Evolutionary conservation across 352 stramenopile species (phyloP), one percentile per base, ranked within the genome.

Genomic region (Aphanomyces stellatus): DNA sequence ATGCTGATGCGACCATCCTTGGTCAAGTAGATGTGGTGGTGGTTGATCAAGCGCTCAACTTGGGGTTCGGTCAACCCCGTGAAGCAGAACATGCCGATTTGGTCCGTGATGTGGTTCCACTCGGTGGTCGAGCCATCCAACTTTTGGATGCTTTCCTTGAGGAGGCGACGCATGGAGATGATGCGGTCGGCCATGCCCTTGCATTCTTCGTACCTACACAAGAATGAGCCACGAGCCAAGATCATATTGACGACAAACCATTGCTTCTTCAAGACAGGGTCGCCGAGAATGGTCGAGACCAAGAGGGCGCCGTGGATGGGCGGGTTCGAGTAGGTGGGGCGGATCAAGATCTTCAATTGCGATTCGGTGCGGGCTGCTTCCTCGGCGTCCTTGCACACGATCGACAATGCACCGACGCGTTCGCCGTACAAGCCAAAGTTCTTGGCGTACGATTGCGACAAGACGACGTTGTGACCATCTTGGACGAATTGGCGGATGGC

Each of bases 391-490:
- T 79, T 77, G 27, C 88, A 96, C 57, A 99, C 97, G 30, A 99
- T 85, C 35, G 88, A 98, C 53, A 99, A 81, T 30, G 96, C 91
- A 51, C 98, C 98, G 27, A 99, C 90, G 72, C 98, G 84, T 76
- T 99, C 95, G 61, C 98, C 98, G 81, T 99, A 99, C 11, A 99
- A 88, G 65, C 98, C 98, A 77, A 99, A 99, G 91, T 99, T 99
- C 85, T 99, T 99, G 43, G 96, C 97, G 79, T 99, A 99, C 72
- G 90, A 98, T 86, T 99, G 97, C 37, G 93, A 93, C 57, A 99
- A 77, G 17, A 97, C 76, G 73, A 99, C 86, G 66, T 97, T 92
- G 82, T 99, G 96, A 33, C 98, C 98, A 64, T 99, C 93, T 62
- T 97, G 92, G 5, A 99, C 97, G 80, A 99, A 99, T 77, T 78